Evolutionary conservation across 75 land plant genomes (phyloP).

Genomic region (Isoetes taiwanensis): DNA sequence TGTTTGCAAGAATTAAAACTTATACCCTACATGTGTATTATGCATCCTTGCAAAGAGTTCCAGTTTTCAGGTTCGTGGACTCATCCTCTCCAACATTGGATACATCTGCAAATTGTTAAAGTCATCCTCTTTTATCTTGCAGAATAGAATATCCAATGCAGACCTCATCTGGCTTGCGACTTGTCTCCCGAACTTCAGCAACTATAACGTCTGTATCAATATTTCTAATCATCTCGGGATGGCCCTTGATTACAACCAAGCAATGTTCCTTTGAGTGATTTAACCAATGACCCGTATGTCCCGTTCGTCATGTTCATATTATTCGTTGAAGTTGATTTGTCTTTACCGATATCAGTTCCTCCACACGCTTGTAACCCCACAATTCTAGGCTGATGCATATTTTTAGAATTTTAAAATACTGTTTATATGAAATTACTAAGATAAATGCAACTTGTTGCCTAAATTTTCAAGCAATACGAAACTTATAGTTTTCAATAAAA

Average conservation of each 20-base stretch:
- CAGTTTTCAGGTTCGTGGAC: conserved; percentile 4
- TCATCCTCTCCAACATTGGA: conserved; percentile 3
- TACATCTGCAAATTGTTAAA: conserved; percentile 3
- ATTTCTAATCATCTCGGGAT: not conserved
- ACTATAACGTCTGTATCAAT: conserved; percentile 3
- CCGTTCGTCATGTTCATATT: not conserved
- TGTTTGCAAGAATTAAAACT: not conserved
- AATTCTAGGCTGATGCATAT: not conserved
- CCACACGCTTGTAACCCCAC: conserved; percentile 5
- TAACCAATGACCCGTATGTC: conserved; percentile 1
- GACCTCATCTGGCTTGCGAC: conserved; percentile 6
- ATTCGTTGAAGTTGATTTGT: conserved; percentile 2
- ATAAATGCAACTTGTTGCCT: too few relatives aligned
- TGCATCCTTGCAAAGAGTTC: conserved; percentile 5
- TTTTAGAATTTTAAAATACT: too few relatives aligned
- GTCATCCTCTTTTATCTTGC: too few relatives aligned
- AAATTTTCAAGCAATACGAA: too few relatives aligned
- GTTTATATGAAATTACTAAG: too few relatives aligned
- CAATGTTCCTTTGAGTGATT: conserved; percentile 4
- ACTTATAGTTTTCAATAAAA: not conserved
- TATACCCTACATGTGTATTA: conserved; percentile 6
- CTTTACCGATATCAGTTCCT: conserved; percentile 1
- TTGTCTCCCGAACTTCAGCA: conserved; percentile 4
- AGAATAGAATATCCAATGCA: too few relatives aligned
- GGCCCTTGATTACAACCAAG: conserved; percentile 1